Conservation (phyloP, 495 filamentous ascomycete species). For the Daldinia vernicosa region DNA sequence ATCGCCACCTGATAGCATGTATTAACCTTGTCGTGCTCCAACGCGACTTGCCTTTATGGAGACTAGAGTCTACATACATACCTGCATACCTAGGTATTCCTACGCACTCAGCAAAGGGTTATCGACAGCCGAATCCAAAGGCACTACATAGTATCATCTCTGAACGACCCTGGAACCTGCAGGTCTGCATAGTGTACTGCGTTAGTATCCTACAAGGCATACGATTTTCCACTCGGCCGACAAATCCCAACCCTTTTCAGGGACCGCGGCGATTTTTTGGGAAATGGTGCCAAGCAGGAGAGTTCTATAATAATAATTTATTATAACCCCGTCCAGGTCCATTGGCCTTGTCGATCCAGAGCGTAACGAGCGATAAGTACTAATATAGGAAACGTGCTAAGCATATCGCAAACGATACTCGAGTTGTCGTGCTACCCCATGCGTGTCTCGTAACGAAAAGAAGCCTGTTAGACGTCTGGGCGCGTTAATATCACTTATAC, state of each 20-base stretch:
- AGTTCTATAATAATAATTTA: conserved; percentile 25
- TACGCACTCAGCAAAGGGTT: conserved; percentile 22
- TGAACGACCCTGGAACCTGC: conserved; percentile 36
- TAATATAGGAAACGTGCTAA: conserved; percentile 26
- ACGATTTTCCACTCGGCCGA: conserved; percentile 37
- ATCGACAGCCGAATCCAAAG: conserved; percentile 15
- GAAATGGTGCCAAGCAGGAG: conserved; percentile 21
- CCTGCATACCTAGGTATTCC: neutral
- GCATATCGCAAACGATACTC: conserved; percentile 17
- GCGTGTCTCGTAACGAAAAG: conserved; percentile 8
- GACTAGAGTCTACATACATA: conserved; percentile 26
- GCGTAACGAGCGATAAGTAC: conserved; percentile 16
- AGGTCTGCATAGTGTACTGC: conserved; percentile 13
- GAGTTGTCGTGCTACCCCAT: conserved; percentile 26
- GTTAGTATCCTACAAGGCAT: conserved; percentile 24
- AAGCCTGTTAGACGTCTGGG: conserved; percentile 10
- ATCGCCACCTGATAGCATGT: conserved; percentile 38
- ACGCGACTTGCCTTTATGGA: conserved; percentile 29
- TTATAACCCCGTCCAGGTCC: conserved; percentile 24
- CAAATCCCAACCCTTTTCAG: conserved; percentile 29
- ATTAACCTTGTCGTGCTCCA: conserved; percentile 28
- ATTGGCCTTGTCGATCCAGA: conserved; percentile 33
- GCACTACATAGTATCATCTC: neutral
- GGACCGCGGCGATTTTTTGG: conserved; percentile 21
- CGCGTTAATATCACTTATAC: conserved; percentile 13